Percentiles rank a stretch among this genome's conserved stretches.
phyloP scores from a whole-genome alignment of 2,329 filamentous ascomycete species.

The Didymella sp. region DNA sequence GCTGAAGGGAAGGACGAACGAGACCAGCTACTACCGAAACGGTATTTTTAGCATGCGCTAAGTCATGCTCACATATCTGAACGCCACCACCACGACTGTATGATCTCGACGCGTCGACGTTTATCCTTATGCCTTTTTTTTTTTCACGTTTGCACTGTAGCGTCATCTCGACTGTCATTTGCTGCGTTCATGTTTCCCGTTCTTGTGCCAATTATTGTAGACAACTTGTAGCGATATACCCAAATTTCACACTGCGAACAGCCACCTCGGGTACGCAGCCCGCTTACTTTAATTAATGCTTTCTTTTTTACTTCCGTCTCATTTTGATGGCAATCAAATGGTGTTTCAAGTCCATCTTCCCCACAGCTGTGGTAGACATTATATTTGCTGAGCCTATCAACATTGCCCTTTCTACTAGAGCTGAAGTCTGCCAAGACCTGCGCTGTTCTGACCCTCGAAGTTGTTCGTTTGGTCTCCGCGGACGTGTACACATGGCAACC shows the following conservation, averaged over 20 bases:
- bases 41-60: conserved; percentile 16
- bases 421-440: background rate
- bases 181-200: background rate
- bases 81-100: conserved; percentile 2
- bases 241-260: background rate
- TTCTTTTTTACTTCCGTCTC: background rate
- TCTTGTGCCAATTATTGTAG: background rate
- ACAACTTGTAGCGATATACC: conserved; percentile 9
- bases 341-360: background rate
- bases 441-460: background rate
- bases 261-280: background rate
- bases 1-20: conserved; percentile 24
- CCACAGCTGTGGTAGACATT: background rate
- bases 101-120: background rate
- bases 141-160: background rate
- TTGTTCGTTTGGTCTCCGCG: background rate
- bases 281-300: background rate
- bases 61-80: background rate
- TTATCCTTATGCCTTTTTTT: background rate
- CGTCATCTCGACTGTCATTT: background rate
- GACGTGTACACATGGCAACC: background rate
- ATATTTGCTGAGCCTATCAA: background rate
- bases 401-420: background rate
- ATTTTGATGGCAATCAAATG: background rate
- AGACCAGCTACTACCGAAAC: conserved; percentile 13